Base-by-base conservation (phyloP, 2,329 filamentous ascomycete species). In the Saccharata proteae region DNA sequence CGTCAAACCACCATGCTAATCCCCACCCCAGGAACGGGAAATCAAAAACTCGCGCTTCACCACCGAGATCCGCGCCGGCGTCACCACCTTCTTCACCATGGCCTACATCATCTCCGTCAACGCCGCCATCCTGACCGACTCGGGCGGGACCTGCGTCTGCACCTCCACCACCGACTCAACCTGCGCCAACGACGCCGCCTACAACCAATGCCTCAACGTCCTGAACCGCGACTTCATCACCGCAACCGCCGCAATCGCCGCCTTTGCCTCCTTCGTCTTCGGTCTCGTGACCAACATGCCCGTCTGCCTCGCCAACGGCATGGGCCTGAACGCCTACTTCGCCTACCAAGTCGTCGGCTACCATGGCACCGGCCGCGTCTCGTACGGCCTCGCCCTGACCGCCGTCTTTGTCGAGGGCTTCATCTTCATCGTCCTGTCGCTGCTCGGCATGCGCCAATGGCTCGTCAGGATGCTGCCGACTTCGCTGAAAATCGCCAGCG, bases 361-460 rank as follows among this genome's bases (percentile, higher is more conserved):
- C 44, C 76, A 86, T 49, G 84, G 84, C 22, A 67, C 64, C 7
- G 83, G 83, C 2, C 60, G 66, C 5, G 74, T 92, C 6, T 72
- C 80, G 0, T 93, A 83, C 51, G 59, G 69, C 26, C 66, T 86
- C 19, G 84, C 84, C 7, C 61, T 92, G 17, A 90, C 82, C 5
- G 83, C 84, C 30, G 84, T 90, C 40, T 92, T 93, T 49, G 74
- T 88, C 8, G 84, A 93, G 54, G 84, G 84, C 12, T 81, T 82
- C 54, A 74, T 92, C 37, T 93, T 93, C 59, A 70, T 92, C 29
- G 78, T 65, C 4, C 65, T 93, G 16, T 83, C 84, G 1, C 52
- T 92, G 20, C 65, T 86, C 31, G 84, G 84, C 21, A 69, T 93
- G 60, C 77, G 84, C 10, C 84, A 92, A 52, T 92, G 83, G 83